phyloP scores from a whole-genome alignment of 805 yeast genomes.

The Yarrowia alimentaria region DNA sequence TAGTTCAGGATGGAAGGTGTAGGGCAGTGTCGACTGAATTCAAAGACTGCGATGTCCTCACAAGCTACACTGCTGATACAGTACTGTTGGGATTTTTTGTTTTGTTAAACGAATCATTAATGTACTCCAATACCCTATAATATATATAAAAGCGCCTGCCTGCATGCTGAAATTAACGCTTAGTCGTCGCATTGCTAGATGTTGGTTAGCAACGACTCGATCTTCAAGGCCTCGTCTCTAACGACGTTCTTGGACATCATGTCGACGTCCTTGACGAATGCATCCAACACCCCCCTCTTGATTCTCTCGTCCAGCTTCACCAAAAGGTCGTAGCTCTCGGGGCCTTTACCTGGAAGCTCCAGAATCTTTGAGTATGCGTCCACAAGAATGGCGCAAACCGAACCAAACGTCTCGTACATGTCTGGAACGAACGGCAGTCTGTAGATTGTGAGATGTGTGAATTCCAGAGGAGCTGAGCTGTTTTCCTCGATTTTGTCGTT shows the following conservation, averaged over 20 bases:
- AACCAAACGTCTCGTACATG: slow-evolving; percentile 34
- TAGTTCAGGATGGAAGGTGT: too few species aligned
- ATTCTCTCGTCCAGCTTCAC: slow-evolving; percentile 33
- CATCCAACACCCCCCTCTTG: slow-evolving; percentile 31
- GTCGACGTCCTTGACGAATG: slow-evolving; percentile 34
- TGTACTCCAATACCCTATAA: background rate
- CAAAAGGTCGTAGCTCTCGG: slow-evolving; percentile 32
- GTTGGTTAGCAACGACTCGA: slow-evolving; percentile 31
- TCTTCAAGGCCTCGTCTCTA: slow-evolving; percentile 32
- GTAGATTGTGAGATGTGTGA: slow-evolving; percentile 30
- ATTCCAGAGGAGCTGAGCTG: slow-evolving; percentile 30
- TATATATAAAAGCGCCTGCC: too few species aligned
- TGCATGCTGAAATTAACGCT: too few species aligned
- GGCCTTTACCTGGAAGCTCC: slow-evolving; percentile 22
- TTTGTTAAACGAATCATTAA: too few species aligned
- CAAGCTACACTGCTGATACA: too few species aligned
- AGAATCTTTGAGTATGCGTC: slow-evolving; percentile 33
- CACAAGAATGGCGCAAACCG: slow-evolving; percentile 34
- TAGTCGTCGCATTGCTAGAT: too few species aligned
- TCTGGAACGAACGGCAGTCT: slow-evolving; percentile 37
- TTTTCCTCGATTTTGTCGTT: slow-evolving; percentile 28
- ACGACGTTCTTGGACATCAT: slow-evolving; percentile 30
- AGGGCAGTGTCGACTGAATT: too few species aligned
- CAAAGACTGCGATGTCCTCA: too few species aligned
- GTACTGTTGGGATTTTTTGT: too few species aligned